Conservation (phyloP, 306 rosid genomes). For the Fragaria iinumae region DNA sequence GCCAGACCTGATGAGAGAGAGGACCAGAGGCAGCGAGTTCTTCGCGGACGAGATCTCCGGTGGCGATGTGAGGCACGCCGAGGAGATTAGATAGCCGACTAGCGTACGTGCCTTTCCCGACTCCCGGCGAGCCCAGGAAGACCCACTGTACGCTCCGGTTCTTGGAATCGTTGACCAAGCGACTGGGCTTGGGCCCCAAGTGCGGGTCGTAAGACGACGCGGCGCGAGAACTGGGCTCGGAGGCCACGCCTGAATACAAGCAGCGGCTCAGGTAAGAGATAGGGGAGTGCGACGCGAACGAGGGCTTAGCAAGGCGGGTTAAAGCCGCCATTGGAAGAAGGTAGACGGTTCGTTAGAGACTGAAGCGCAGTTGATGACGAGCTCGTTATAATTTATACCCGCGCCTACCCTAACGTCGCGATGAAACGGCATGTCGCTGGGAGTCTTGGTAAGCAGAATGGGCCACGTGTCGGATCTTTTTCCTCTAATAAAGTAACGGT, state of each 20-base stretch:
- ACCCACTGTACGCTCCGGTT: slow-evolving; percentile 79
- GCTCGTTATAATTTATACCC: not conserved
- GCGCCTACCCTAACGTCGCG: slow-evolving; percentile 12
- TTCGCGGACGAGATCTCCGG: slow-evolving; percentile 92
- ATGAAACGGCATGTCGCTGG: not conserved
- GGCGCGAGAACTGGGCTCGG: slow-evolving; percentile 32
- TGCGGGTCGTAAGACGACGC: slow-evolving; percentile 27
- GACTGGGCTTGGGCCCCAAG: slow-evolving; percentile 28
- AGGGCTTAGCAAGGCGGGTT: slow-evolving; percentile 55
- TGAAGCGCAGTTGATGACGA: not conserved
- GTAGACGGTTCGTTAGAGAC: not conserved
- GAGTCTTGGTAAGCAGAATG: not conserved
- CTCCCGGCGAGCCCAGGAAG: slow-evolving; percentile 88
- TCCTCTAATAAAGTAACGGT: slow-evolving; percentile 15
- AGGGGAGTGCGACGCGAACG: slow-evolving; percentile 24
- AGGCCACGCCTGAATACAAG: slow-evolving; percentile 36
- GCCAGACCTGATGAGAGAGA: slow-evolving; percentile 58
- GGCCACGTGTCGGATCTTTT: slow-evolving; percentile 8
- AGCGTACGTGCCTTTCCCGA: slow-evolving; percentile 92
- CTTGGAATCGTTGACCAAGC: slow-evolving; percentile 38
- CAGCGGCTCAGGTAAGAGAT: slow-evolving; percentile 29
- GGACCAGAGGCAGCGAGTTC: slow-evolving; percentile 82
- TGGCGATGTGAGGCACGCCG: slow-evolving; percentile 81
- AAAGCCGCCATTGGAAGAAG: slow-evolving; percentile 66
- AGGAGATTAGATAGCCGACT: slow-evolving; percentile 82